Base-by-base conservation (phyloP, 345 rosid genomes). In the Salix exigua region DNA sequence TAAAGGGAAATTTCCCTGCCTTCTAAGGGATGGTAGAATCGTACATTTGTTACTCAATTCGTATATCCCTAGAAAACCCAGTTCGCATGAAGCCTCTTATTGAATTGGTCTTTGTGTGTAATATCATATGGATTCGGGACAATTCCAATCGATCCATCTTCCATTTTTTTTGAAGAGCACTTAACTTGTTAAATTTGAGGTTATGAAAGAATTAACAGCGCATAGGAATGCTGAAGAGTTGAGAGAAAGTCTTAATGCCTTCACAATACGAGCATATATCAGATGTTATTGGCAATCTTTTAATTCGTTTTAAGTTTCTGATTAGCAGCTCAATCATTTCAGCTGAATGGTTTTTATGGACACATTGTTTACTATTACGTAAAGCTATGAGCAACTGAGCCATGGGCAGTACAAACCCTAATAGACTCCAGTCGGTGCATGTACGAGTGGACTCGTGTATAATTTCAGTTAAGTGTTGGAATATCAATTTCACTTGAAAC, bases 1-100 rank as follows among this genome's bases (percentile, higher is more conserved):
- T 30, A 35, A 66, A 66, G 11, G 9, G 80, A 62, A 78, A 44
- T 46, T 82, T 68, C 61, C 79, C n/a, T 63, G 25, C 46, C n/a
- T 18, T 42, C 25, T 7, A 65, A 33, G 19, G 21, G 1, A 30
- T 55, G 61, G 61, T 12, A 55, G 61, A n/a, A 51, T 19, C 9
- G 58, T 4, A 6, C n/a, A 18, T 19, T 51, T 21, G 21, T 51
- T 51, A 18, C 58, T 51, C 53, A 16, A 14, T 14, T 48, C 17
- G 53, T 17, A 17, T 48, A 14, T 48, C 28, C 12, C 11, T 60
- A 60, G 31, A 26, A 61, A 61, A 61, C 8, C 23, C 31, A 26
- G 66, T 28, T 25, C 23, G 58, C 23, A 50, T 5, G 37, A 35
- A 35, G n/a, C 6, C 58, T 51, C 21, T 50, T 17, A 50, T 13